These are phyloP conservation scores for Phytophthora palmivora DNA, from an alignment of 352 stramenopile genomes.

Conservation along the genomic window DNA sequence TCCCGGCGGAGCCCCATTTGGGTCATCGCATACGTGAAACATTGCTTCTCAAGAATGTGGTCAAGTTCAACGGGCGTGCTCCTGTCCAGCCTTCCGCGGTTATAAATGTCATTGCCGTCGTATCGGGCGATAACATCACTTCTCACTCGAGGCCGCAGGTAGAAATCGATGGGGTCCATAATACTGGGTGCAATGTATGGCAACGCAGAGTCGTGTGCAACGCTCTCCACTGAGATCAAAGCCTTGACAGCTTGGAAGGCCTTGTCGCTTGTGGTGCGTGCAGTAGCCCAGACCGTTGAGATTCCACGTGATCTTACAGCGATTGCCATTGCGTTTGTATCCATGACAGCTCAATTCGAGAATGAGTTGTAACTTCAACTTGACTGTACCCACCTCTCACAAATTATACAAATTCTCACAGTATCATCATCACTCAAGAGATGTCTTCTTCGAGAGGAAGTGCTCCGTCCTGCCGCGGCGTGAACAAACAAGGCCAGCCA, in stretches of 20 bases:
- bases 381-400: constrained; percentile 7
- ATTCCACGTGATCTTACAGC: constrained; percentile 19
- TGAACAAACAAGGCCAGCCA: constrained; percentile 22
- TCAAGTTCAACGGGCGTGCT: constrained; percentile 34
- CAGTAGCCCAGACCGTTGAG: constrained; percentile 29
- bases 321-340: neutral
- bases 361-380: constrained; percentile 8
- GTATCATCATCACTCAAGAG: too few relatives aligned
- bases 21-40: constrained; percentile 34
- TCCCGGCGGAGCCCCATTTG: constrained; percentile 9
- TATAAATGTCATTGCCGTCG: constrained; percentile 34
- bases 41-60: constrained; percentile 51
- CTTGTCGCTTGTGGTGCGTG: constrained; percentile 6
- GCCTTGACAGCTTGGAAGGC: constrained; percentile 24
- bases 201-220: constrained; percentile 25
- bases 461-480: constrained; percentile 14
- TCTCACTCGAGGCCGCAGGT: constrained; percentile 23
- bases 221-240: constrained; percentile 11
- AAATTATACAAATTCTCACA: constrained; percentile 10
- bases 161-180: constrained; percentile 14
- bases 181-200: constrained; percentile 27
- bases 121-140: constrained; percentile 19
- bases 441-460: neutral
- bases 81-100: constrained; percentile 24
- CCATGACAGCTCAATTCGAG: constrained; percentile 9